A percentile compares a stretch with the other conserved stretches of the same genome.
Evolutionary conservation across 164 flowering plant species (phyloP).

Genomic region (Magnolia sinica): DNA sequence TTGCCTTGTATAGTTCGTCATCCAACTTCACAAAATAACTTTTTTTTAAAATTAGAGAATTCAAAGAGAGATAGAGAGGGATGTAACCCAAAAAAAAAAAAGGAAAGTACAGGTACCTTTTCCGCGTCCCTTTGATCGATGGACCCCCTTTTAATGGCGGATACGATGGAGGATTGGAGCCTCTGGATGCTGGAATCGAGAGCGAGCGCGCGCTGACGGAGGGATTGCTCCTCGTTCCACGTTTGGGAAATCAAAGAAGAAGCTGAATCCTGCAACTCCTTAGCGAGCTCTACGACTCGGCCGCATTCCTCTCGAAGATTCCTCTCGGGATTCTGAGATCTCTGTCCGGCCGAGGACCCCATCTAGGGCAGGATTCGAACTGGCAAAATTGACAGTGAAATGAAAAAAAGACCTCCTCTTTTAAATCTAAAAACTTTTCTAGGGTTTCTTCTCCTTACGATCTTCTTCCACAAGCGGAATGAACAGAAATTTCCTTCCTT

Average conservation of each 20-base stretch:
- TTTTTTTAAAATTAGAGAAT: not conserved
- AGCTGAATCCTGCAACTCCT: constrained; percentile 74
- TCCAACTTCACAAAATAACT: constrained; percentile 30
- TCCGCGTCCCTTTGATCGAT: constrained; percentile 48
- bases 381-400: not conserved
- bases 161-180: constrained; percentile 36
- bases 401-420: not conserved
- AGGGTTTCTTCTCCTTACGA: not conserved
- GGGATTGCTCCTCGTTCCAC: constrained; percentile 55
- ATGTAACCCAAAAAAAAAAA: not conserved
- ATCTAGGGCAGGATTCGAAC: constrained; percentile 8
- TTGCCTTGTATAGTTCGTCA: constrained; percentile 38
- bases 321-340: not conserved
- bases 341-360: constrained; percentile 15
- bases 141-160: constrained; percentile 19
- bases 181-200: constrained; percentile 47
- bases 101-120: constrained; percentile 30
- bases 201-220: constrained; percentile 50
- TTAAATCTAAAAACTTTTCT: not conserved
- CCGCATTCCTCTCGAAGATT: constrained; percentile 40
- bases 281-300: constrained; percentile 53
- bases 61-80: not conserved
- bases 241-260: constrained; percentile 45
- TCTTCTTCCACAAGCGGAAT: not conserved
- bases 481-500: not conserved